These are phyloP conservation scores for Sporobolomyces roseus DNA, from an alignment of 768 basidiomycete species.

Conservation along the genomic window DNA sequence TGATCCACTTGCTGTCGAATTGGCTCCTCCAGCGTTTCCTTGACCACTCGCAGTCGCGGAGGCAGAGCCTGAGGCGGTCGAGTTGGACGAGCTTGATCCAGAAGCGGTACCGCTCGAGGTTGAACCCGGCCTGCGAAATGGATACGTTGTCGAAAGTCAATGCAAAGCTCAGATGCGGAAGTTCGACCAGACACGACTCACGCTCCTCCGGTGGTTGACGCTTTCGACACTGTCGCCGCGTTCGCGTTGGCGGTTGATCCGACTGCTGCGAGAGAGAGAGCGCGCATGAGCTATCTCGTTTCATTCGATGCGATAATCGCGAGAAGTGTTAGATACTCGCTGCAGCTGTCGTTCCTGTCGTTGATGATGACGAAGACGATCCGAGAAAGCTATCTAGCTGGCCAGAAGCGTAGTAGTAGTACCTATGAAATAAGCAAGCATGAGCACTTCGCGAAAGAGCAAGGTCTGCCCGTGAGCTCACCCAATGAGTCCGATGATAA, in stretches of 20 bases:
- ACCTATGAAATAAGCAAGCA: background rate
- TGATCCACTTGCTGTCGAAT: too few relatives aligned
- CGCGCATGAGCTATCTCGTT: too few relatives aligned
- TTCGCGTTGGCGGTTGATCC: too few relatives aligned
- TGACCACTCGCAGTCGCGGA: background rate
- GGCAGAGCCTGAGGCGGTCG: background rate
- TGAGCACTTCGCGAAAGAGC: background rate
- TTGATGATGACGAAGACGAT: background rate
- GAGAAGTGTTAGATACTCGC: too few relatives aligned
- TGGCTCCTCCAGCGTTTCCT: background rate
- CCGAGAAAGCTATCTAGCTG: background rate
- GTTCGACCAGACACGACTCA: too few relatives aligned
- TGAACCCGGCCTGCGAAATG: too few relatives aligned
- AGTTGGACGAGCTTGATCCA: background rate
- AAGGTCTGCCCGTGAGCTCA: background rate
- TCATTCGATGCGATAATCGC: too few relatives aligned
- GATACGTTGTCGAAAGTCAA: too few relatives aligned
- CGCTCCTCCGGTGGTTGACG: too few relatives aligned
- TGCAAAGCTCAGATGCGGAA: too few relatives aligned
- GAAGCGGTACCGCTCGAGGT: background rate
- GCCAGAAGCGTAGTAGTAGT: slow-evolving; percentile 6
- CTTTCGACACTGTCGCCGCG: too few relatives aligned
- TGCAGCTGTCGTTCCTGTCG: background rate
- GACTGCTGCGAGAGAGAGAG: too few relatives aligned
- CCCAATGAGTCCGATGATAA: background rate